Evolutionary conservation across 176 grass and related monocot species (phyloP).

Genomic region (Elymus sibiricus): DNA sequence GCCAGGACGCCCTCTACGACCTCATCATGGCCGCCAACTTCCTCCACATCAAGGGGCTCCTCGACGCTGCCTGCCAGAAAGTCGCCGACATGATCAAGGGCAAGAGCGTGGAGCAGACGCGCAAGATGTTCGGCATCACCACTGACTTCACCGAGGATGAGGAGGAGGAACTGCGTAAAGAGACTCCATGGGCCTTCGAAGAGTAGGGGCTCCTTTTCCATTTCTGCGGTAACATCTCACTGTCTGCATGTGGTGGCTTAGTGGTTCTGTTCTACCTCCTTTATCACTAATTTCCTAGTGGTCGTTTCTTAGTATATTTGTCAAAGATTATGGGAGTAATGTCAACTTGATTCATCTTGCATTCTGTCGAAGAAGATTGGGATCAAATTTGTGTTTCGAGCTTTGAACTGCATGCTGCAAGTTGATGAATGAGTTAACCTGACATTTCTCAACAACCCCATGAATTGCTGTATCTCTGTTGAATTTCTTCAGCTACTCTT

Average conservation of each 20-base stretch:
- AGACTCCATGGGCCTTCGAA: neutral
- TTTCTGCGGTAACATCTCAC: neutral
- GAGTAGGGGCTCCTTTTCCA: neutral
- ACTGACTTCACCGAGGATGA: neutral
- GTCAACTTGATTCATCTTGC: neutral
- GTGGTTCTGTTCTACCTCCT: neutral
- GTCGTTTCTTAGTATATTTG: neutral
- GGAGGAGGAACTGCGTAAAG: neutral
- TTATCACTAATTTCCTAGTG: neutral
- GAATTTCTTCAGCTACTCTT: neutral
- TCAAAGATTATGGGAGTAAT: neutral
- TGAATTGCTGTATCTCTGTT: neutral
- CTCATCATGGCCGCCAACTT: neutral
- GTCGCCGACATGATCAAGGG: neutral
- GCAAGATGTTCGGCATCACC: neutral
- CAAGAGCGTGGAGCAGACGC: neutral
- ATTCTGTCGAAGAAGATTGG: neutral
- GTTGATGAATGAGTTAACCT: neutral
- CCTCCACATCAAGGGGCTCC: neutral
- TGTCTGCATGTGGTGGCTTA: neutral
- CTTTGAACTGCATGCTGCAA: neutral
- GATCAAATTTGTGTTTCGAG: neutral
- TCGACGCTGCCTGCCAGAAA: neutral
- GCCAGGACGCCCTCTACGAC: neutral
- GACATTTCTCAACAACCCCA: neutral